phyloP scores from a whole-genome alignment of 176 grass and related monocot species.

The Tillandsia fasciculata region DNA sequence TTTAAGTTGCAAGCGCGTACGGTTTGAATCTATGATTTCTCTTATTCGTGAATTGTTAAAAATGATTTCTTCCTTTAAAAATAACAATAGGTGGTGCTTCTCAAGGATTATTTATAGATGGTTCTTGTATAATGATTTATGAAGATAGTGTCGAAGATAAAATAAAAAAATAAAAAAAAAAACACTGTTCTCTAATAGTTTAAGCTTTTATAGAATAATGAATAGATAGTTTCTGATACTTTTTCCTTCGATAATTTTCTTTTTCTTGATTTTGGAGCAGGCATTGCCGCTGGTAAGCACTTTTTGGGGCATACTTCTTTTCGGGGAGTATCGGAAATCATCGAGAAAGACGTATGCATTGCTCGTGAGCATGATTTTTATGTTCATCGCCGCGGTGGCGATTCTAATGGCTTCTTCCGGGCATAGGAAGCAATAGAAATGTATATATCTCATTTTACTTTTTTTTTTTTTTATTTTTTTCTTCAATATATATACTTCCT shows the following conservation, averaged over 20 bases:
- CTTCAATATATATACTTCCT: no score
- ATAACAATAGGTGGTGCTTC: no score
- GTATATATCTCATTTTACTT: no score
- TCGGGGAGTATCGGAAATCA: slow-evolving; percentile 63
- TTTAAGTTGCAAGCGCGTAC: no score
- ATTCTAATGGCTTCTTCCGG: slow-evolving; percentile 89
- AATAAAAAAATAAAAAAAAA: no score
- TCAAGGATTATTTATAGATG: no score
- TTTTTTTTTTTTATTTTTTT: no score
- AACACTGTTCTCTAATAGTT: neutral
- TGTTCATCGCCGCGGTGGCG: slow-evolving; percentile 63
- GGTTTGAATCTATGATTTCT: no score
- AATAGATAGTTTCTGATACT: neutral
- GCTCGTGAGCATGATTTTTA: slow-evolving; percentile 65
- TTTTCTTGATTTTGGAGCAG: slow-evolving; percentile 23
- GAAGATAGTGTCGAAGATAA: no score
- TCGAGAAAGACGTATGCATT: slow-evolving; percentile 52
- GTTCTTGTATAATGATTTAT: no score
- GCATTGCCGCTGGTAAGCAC: slow-evolving; percentile 81
- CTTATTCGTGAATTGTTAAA: no score
- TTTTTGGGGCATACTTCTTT: slow-evolving; percentile 68
- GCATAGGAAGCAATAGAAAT: slow-evolving; percentile 47
- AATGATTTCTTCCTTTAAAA: no score
- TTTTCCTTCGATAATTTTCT: neutral
- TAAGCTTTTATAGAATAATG: neutral